Conservation (phyloP, 352 stramenopile species). For the Globisporangium emineosum region DNA sequence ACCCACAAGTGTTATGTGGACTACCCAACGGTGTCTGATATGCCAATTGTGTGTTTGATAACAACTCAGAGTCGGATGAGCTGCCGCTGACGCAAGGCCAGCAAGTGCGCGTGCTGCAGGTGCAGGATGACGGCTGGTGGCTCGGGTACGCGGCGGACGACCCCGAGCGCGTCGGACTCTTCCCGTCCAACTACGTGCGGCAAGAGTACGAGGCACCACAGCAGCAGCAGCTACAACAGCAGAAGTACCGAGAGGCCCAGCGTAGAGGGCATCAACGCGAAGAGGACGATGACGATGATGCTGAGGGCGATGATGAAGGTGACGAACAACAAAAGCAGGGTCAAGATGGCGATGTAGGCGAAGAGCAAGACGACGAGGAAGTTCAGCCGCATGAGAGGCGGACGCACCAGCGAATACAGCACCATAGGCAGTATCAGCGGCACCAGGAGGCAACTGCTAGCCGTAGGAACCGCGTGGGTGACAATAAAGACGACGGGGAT, state of each 20-base stretch:
- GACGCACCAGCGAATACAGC: slow-evolving; percentile 15
- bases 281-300: not conserved
- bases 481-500: slow-evolving; percentile 2
- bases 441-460: not conserved
- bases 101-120: slow-evolving; percentile 36
- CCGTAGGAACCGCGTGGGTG: not conserved
- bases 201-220: slow-evolving; percentile 11
- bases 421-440: not conserved
- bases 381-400: slow-evolving; percentile 1
- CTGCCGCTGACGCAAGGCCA: slow-evolving; percentile 45
- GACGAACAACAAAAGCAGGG: not conserved
- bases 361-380: not conserved
- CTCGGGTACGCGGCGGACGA: slow-evolving; percentile 31
- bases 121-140: slow-evolving; percentile 72
- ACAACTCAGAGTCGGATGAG: slow-evolving; percentile 46
- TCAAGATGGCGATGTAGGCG: not conserved
- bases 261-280: not conserved
- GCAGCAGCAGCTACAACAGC: not conserved
- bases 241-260: slow-evolving; percentile 1
- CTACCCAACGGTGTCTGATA: no score
- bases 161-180: slow-evolving; percentile 36
- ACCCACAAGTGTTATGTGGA: no score
- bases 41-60: slow-evolving; percentile 1
- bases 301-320: not conserved
- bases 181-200: slow-evolving; percentile 71